phyloP scores from a whole-genome alignment of 495 filamentous ascomycete genomes.

The Neurospora sp. region DNA sequence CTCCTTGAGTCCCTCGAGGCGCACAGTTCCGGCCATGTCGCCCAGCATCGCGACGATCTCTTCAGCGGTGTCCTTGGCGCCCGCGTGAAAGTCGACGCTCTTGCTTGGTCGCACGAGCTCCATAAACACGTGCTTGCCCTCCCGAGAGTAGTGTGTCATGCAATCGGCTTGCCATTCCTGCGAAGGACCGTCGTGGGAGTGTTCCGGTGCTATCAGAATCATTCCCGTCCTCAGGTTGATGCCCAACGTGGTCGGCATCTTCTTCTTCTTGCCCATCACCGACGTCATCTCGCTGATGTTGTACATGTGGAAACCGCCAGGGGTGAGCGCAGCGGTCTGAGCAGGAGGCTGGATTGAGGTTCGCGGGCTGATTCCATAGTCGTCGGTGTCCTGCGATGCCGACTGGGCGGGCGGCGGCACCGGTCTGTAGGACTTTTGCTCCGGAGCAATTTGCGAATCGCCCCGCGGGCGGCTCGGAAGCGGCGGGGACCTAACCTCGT shows the following conservation, averaged over 20 bases:
- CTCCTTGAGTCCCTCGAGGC: conserved; percentile 76
- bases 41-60: conserved; percentile 84
- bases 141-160: conserved; percentile 88
- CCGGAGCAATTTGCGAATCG: conserved; percentile 42
- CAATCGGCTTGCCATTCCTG: conserved; percentile 92
- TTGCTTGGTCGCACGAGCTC: conserved; percentile 85
- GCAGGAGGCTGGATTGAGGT: conserved; percentile 12
- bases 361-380: conserved; percentile 8
- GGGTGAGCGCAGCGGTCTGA: conserved; percentile 36
- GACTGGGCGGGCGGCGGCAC: conserved; percentile 18
- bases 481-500: conserved; percentile 29
- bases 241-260: conserved; percentile 89
- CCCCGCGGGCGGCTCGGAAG: conserved; percentile 63
- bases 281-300: conserved; percentile 96
- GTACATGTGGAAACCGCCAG: conserved; percentile 81
- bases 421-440: conserved; percentile 35
- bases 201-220: conserved; percentile 87
- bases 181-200: conserved; percentile 60
- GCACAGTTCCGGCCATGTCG: conserved; percentile 75
- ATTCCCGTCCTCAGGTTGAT: conserved; percentile 78
- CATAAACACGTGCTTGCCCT: conserved; percentile 96
- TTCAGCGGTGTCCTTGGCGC: conserved; percentile 90
- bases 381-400: conserved; percentile 12
- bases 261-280: conserved; percentile 90
- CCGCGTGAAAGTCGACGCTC: conserved; percentile 92